Evolutionary conservation across 2,329 filamentous ascomycete genomes (phyloP), one percentile per base, ranked within the genome.

Genomic region (Cephalotrichum gorgonifer): DNA sequence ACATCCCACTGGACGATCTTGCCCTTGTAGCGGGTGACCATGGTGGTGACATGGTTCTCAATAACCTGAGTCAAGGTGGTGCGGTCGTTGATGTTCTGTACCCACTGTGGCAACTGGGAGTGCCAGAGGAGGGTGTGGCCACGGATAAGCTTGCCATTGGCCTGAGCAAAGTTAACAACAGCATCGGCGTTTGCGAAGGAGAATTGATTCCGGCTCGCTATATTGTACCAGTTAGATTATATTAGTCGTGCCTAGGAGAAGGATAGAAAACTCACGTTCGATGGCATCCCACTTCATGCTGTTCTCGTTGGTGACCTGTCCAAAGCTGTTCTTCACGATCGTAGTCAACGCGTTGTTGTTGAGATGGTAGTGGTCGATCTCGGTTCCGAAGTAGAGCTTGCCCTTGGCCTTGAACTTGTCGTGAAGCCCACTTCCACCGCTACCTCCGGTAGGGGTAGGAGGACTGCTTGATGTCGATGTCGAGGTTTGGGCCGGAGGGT

Each of bases 71-170:
- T 76, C 44, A 86, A 64, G 6, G 67, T 70, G 15, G 60, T 59
- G 51, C 70, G 71, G 59, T 81, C 74, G 7, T 59, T 69, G 58
- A 81, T 76, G 28, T 68, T 64, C 49, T 62, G 70, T 47, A 87
- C 82, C 79, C 78, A 85, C 38, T 62, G 60, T 2, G 75, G 72
- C n/a, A 79, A 67, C 62, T 79, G 75, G 30, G 69, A 73, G 66
- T 85, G 73, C 81, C 81, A 86, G 49, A 81, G 68, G 6, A 83
- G 74, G 2, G 79, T 84, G 64, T 86, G 82, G 7, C 82, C 81
- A 53, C 83, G 78, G 54, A 83, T 66, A 4, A 74, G 62, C 65
- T 80, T 75, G 60, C 70, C 69, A 62, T 84, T 81, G 45, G 60
- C 54, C 1, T 58, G 58, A 7, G 79, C 81, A 63, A 70, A 84